These are phyloP conservation scores for Zopfia rhizophila DNA, from an alignment of 2,329 filamentous ascomycete species.

Conservation along the genomic window DNA sequence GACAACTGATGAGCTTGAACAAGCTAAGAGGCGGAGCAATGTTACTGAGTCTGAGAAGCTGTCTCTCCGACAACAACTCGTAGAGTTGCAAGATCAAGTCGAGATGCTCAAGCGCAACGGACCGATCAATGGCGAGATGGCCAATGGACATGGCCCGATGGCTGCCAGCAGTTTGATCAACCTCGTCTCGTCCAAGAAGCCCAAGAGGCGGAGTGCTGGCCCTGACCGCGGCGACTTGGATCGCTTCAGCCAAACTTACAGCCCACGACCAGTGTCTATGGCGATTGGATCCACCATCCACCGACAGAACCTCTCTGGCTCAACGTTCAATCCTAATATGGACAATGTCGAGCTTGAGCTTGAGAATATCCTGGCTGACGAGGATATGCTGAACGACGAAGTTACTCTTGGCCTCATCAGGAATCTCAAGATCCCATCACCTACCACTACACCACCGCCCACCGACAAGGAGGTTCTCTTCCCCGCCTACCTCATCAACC, in stretches of 20 bases:
- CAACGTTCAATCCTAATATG: conserved; percentile 80
- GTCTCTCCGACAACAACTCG: conserved; percentile 85
- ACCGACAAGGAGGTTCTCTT: conserved; percentile 99
- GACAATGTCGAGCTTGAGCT: conserved; percentile 97
- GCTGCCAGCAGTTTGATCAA: conserved; percentile 85
- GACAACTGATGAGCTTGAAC: conserved; percentile 83
- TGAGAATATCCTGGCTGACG: conserved; percentile 91
- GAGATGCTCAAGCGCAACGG: conserved; percentile 83
- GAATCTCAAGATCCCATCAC: conserved; percentile 94
- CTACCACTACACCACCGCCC: conserved; percentile 85
- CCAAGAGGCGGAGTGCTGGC: conserved; percentile 91
- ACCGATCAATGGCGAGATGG: conserved; percentile 74
- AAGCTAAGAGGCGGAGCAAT: conserved; percentile 77
- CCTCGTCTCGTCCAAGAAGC: conserved; percentile 95
- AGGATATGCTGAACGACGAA: conserved; percentile 96
- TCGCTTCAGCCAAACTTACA: conserved; percentile 91
- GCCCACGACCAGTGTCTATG: conserved; percentile 96
- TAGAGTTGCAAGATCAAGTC: conserved; percentile 90
- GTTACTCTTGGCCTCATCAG: conserved; percentile 95
- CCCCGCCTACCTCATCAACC: conserved; percentile 98
- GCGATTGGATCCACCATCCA: conserved; percentile 74
- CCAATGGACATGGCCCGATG: conserved; percentile 69
- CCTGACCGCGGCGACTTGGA: conserved; percentile 86
- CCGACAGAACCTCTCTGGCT: conserved; percentile 77
- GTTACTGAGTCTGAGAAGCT: conserved; percentile 86